These are phyloP conservation scores for Eimeria sp. DNA, from an alignment of 169 alveolate species.

Conservation along the genomic window DNA sequence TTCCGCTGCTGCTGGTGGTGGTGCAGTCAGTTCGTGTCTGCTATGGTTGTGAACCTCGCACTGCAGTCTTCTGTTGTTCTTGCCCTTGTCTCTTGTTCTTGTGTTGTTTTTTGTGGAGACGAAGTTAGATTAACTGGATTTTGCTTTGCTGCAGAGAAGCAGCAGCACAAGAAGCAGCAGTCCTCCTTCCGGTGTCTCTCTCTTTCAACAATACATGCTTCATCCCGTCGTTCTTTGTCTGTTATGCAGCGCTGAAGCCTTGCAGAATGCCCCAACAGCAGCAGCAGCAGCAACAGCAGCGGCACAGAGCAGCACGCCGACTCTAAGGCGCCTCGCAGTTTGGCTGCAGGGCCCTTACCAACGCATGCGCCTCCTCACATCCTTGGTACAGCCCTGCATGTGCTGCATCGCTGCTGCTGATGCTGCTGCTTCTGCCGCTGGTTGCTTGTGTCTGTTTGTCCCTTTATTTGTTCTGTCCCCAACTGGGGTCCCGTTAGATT, in stretches of 20 bases:
- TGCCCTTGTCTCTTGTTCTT: not conserved
- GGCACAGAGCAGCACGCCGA: conserved; percentile 28
- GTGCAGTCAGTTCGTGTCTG: not conserved
- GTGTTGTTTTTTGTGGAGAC: no score
- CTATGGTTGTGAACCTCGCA: not conserved
- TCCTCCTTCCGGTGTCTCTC: no score
- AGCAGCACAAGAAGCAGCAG: no score
- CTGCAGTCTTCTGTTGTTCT: not conserved
- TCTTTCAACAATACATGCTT: no score
- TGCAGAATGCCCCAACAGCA: not conserved
- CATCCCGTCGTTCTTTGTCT: not conserved
- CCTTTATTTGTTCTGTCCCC: not conserved
- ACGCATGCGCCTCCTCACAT: conserved; percentile 80
- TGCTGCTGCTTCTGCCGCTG: not conserved
- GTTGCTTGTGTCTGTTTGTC: not conserved
- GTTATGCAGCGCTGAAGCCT: conserved; percentile 6
- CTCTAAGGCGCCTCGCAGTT: conserved; percentile 78
- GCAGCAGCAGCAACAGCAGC: conserved; percentile 39
- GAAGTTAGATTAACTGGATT: no score
- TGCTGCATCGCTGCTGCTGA: no score
- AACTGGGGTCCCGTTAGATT: not conserved
- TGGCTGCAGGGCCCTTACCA: conserved; percentile 81
- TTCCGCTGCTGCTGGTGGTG: not conserved
- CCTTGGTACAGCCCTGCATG: conserved; percentile 32
- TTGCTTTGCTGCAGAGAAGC: no score